Evolutionary conservation across 176 grass and related monocot species (phyloP), one percentile per base, ranked within the genome.

Genomic region (Aegilops longissima): DNA sequence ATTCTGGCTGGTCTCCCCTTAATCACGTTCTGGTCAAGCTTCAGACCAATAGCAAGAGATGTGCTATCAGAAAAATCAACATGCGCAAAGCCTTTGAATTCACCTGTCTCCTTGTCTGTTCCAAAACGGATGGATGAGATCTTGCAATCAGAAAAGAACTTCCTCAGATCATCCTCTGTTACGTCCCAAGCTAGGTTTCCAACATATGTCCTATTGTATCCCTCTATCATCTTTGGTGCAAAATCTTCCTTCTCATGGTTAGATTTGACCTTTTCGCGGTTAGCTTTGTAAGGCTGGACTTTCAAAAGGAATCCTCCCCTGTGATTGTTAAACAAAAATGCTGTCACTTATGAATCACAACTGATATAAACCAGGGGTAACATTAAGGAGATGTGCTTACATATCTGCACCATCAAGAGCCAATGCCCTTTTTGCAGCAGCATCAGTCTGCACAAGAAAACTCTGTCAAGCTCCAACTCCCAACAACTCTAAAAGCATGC

Each of bases 291-390:
- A 78, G 84, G 90, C 71, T 95, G 96, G 31, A 98, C 95, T 88
- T 98, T 98, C 58, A 98, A 85, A 81, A 88, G 95, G 83, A 98
- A 95, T 59, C 92, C 96, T 87, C 93, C 93, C 93, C 93, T 94
- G 90, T 62, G 81, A 86, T 61, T 25, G 40, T 80, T 80, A 47
- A 88, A 68, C 5, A 70, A 80, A 3, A 73, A 74, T 82, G 80
- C 76, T 71, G 90, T 52, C 14, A 39, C 14, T 66, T 66, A 51
- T n/a, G 16, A 80, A 35, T 69, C 51, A 54, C 63, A 68, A 85
- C 44, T 36, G 71, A 85, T 56, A 59, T 4, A 71, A 47, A 77
- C 66, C 30, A 70, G 61, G 61, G 64, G 30, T 68, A 70, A n/a
- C 23, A 73, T 20, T 66, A 82, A 61, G 11, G 34, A 49, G 8